These are phyloP conservation scores for Rhizophagus prolifer DNA, from an alignment of 192 early-diverging fungal genomes.

Conservation along the genomic window DNA sequence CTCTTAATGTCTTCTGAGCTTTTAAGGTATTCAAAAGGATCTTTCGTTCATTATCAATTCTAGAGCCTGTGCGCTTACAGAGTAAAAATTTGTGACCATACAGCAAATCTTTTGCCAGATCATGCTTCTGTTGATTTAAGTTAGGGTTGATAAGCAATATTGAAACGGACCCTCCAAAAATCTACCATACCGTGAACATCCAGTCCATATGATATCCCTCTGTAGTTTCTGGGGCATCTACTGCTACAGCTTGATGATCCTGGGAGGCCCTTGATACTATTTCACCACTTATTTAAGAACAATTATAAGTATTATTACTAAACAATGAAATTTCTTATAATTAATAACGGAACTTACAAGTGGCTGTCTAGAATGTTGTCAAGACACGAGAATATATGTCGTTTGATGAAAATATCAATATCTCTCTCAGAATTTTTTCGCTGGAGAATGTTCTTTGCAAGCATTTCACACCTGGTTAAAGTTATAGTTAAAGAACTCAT, in stretches of 20 bases:
- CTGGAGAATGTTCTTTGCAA: slow-evolving; percentile 23
- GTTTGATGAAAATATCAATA: slow-evolving; percentile 31
- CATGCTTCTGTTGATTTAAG: slow-evolving; percentile 23
- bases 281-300: slow-evolving; percentile 30
- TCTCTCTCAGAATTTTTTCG: slow-evolving; percentile 20
- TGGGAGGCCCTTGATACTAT: slow-evolving; percentile 31
- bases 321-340: slow-evolving; percentile 22
- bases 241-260: slow-evolving; percentile 24
- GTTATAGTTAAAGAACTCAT: background rate
- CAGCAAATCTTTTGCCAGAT: slow-evolving; percentile 23
- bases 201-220: slow-evolving; percentile 32
- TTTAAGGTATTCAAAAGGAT: slow-evolving; percentile 20
- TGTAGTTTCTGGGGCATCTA: slow-evolving; percentile 25
- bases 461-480: slow-evolving; percentile 32
- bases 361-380: slow-evolving; percentile 23
- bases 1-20: slow-evolving; percentile 22
- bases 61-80: slow-evolving; percentile 27
- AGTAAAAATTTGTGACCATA: slow-evolving; percentile 29
- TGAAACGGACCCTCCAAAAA: slow-evolving; percentile 1
- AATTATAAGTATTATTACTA: slow-evolving; percentile 21
- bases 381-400: slow-evolving; percentile 31
- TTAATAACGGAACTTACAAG: slow-evolving; percentile 15
- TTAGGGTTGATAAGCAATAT: slow-evolving; percentile 6
- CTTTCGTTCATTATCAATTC: slow-evolving; percentile 23
- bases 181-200: slow-evolving; percentile 33